Conservation (phyloP, 1,284 basidiomycete species). For the Vanrija sp. region DNA sequence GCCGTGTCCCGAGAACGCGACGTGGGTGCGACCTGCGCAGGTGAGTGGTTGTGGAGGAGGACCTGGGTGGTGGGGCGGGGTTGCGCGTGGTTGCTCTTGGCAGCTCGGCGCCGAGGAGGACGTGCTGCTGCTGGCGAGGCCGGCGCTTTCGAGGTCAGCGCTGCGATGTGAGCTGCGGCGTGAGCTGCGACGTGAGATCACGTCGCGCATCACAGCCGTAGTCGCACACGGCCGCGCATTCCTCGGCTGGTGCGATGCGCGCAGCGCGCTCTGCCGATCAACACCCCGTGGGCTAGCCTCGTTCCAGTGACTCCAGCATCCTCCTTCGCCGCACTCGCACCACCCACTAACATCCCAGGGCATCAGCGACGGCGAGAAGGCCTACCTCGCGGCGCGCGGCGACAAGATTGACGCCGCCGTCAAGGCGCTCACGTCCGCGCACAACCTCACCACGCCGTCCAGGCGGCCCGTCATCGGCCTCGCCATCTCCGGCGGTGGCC, state of each 20-base stretch:
- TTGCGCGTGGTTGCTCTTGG: neutral
- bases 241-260: too few species aligned
- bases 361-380: constrained; percentile 31
- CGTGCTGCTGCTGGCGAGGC: neutral
- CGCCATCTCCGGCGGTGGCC: constrained; percentile 51
- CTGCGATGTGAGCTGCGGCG: too few species aligned
- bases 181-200: too few species aligned
- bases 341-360: constrained; percentile 14
- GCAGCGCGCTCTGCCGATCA: too few species aligned
- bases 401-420: constrained; percentile 25
- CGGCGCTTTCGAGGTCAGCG: too few species aligned
- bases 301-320: too few species aligned
- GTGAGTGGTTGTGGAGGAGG: neutral
- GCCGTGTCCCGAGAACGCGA: too few species aligned
- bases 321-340: too few species aligned
- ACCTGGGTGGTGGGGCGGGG: neutral
- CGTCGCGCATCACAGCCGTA: too few species aligned
- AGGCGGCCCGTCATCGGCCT: constrained; percentile 48
- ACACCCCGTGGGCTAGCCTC: too few species aligned
- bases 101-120: neutral
- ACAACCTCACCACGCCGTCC: constrained; percentile 30
- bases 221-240: too few species aligned
- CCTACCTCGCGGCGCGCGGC: constrained; percentile 29
- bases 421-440: constrained; percentile 14
- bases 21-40: too few species aligned